These are phyloP conservation scores for Pythium myriotylum DNA, from an alignment of 352 stramenopile genomes.

Conservation along the genomic window DNA sequence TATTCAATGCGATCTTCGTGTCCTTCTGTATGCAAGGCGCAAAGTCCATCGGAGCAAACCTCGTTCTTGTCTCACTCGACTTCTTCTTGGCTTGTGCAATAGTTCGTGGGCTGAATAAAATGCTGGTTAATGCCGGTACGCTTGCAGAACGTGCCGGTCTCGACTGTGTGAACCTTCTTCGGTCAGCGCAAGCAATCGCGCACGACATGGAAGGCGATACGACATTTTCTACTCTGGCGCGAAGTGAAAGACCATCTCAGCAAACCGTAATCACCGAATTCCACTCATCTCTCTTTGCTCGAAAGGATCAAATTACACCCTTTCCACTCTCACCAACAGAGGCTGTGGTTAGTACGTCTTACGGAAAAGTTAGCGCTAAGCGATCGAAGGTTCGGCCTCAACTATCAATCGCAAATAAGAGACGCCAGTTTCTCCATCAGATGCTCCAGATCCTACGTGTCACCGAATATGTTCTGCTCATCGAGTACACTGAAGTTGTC, in stretches of 20 bases:
- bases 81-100: neutral
- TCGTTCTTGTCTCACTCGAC: slow-evolving; percentile 24
- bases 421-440: slow-evolving; percentile 19
- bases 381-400: too few relatives aligned
- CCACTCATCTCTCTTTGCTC: too few relatives aligned
- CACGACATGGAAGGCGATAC: neutral
- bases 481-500: slow-evolving; percentile 39
- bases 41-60: slow-evolving; percentile 29
- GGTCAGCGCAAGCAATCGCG: neutral
- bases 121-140: neutral
- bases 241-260: too few relatives aligned
- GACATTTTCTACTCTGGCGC: neutral
- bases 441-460: slow-evolving; percentile 34
- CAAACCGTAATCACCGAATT: too few relatives aligned
- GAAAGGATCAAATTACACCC: too few relatives aligned
- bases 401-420: too few relatives aligned
- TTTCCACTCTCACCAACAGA: too few relatives aligned
- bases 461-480: slow-evolving; percentile 36
- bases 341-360: too few relatives aligned
- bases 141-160: neutral
- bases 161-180: neutral
- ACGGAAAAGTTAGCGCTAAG: too few relatives aligned
- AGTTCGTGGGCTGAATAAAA: neutral
- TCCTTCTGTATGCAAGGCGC: slow-evolving; percentile 48
- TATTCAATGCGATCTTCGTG: slow-evolving; percentile 39